Percentiles rank a stretch among this genome's conserved stretches.
Evolutionary conservation across 2,329 filamentous ascomycete species (phyloP).

Genomic region (Gaeumannomyces tritici): DNA sequence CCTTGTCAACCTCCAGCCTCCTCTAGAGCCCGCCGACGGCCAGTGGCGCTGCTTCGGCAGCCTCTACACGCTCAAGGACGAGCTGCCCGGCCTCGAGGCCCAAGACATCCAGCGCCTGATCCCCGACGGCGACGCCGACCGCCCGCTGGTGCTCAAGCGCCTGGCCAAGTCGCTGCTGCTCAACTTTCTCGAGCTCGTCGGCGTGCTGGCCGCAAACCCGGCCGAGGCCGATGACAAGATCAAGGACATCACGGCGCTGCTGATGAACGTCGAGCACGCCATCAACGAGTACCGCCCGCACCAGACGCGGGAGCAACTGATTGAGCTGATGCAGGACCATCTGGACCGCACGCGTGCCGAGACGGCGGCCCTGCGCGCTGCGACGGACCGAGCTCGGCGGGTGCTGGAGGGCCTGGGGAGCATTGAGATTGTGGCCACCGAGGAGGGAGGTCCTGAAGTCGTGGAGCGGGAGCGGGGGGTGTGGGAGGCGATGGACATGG

Average conservation of each 20-base stretch:
- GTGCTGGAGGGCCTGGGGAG: constrained; percentile 61
- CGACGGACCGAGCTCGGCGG: constrained; percentile 62
- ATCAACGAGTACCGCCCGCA: constrained; percentile 93
- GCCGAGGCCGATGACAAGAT: constrained; percentile 58
- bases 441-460: constrained; percentile 5
- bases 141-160: constrained; percentile 60
- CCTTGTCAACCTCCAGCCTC: constrained; percentile 71
- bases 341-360: constrained; percentile 64
- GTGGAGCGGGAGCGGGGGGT: constrained; percentile 9
- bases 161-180: constrained; percentile 78
- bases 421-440: constrained; percentile 24
- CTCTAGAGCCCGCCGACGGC: constrained; percentile 60
- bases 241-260: constrained; percentile 67
- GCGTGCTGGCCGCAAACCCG: constrained; percentile 59
- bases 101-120: constrained; percentile 61
- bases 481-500: constrained; percentile 32
- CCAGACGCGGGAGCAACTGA: constrained; percentile 81
- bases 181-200: constrained; percentile 79
- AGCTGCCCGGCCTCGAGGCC: constrained; percentile 57
- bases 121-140: constrained; percentile 44
- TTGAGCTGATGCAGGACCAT: constrained; percentile 79
- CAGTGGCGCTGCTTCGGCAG: constrained; percentile 68
- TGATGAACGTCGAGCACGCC: constrained; percentile 86
- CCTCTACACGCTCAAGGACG: constrained; percentile 51
- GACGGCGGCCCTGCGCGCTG: constrained; percentile 57